Conservation (phyloP, 805 yeast species). For the Zygotorulaspora chibaensis region DNA sequence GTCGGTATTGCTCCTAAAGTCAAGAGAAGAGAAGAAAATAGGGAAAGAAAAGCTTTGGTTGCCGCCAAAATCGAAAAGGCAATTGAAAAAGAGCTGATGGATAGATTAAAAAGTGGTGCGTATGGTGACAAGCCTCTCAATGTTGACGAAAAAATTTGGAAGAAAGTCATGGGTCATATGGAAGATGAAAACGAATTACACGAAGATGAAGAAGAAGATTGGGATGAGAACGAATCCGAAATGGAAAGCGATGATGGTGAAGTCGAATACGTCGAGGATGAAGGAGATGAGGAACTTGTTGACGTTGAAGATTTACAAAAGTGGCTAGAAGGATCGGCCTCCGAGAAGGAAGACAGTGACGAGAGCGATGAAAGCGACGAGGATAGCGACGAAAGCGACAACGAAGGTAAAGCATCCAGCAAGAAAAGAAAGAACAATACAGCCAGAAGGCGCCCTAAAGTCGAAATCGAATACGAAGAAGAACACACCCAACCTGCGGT, state of each 20-base stretch:
- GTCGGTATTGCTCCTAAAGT: conserved; percentile 93
- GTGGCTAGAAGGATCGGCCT: conserved; percentile 65
- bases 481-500: conserved; percentile 41
- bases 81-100: conserved; percentile 90
- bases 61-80: conserved; percentile 97
- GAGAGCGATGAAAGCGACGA: conserved; percentile 34
- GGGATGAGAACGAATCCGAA: conserved; percentile 47
- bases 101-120: conserved; percentile 94
- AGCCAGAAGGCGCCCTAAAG: conserved; percentile 59
- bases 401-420: conserved; percentile 38
- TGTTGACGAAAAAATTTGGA: conserved; percentile 95
- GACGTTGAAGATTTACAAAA: conserved; percentile 90
- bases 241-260: conserved; percentile 65
- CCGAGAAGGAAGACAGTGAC: conserved; percentile 32
- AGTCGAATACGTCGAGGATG: conserved; percentile 86
- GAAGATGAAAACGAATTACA: conserved; percentile 60
- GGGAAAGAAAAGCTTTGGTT: conserved; percentile 93
- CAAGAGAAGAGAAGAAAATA: conserved; percentile 85
- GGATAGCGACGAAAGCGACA: conserved; percentile 37
- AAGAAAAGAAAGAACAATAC: conserved; percentile 37
- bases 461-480: conserved; percentile 82
- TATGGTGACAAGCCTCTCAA: conserved; percentile 97
- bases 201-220: conserved; percentile 46
- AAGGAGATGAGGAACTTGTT: conserved; percentile 82
- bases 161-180: conserved; percentile 80